Base-by-base conservation (phyloP, 148 eudicot species). In the Chenopodium album region DNA sequence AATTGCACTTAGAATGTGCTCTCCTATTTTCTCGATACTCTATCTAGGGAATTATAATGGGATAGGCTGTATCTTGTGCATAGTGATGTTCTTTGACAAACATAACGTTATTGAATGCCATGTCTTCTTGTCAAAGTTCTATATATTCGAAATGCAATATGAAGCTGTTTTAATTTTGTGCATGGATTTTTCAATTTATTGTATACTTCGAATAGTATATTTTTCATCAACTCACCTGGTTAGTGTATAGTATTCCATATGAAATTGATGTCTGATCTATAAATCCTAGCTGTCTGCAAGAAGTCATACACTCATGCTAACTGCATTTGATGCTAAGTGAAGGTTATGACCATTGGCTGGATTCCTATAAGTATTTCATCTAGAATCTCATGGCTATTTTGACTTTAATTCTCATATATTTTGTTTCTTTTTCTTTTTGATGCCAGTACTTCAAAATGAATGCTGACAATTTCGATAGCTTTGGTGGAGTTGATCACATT, bases 391-490 rank as follows among this genome's bases (percentile, higher is more conserved):
- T 75, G 7, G 32, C 76, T 71, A 50, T 56, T 28, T 59, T 41
- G 29, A 47, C 26, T 66, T 71, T 17, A 34, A 17, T 71, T 63
- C 16, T 71, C 80, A 76, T 72, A 59, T 13, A 1, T 19, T 52
- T 17, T 32, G 31, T 12, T 60, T 44, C 46, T 78, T 74, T 74
- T 23, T 80, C 56, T 75, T 75, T 74, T 85, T 71, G 11, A 60
- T 81, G 80, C 80, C 77, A 97, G 99, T 97, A 97, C 84, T 97
- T 90, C 92, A 90, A 94, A 86, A 97, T 97, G 99, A 88, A 92
- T 84, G 88, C 90, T 60, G 89, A 75, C 73, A 94, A 90, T 52
- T 97, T 88, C 77, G 93, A 92, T 64, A 64, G 69, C 87, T 87
- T 87, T 83, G 94, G 95, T 71, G 97, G 94, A 28, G 84, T 94